Conservation (phyloP, 2,329 filamentous ascomycete species). For the Epichloe gansuensis region DNA sequence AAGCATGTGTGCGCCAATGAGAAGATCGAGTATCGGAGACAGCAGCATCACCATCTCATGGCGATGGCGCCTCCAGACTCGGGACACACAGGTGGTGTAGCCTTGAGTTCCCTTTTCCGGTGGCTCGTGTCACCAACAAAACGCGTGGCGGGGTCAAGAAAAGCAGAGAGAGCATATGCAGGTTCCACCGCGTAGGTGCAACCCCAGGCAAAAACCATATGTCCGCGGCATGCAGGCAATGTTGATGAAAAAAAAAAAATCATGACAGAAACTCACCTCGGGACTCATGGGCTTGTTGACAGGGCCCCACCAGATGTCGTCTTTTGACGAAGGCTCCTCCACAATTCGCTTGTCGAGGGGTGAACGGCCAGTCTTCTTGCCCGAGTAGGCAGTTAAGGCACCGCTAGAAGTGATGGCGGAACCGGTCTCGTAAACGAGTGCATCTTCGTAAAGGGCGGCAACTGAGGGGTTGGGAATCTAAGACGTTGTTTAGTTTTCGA, state of each 20-base stretch:
- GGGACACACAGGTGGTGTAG: background rate
- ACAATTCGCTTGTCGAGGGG: slow-evolving; percentile 97
- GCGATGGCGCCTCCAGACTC: background rate
- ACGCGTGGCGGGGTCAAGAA: background rate
- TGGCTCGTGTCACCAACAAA: background rate
- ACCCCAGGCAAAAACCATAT: background rate
- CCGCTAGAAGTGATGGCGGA: slow-evolving; percentile 94
- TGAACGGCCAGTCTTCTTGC: slow-evolving; percentile 93
- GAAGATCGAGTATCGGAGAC: background rate
- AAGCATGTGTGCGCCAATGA: slow-evolving; percentile 4
- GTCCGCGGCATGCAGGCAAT: background rate
- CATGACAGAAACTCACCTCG: slow-evolving; percentile 50
- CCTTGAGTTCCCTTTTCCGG: background rate
- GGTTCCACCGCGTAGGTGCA: background rate
- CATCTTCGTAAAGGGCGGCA: slow-evolving; percentile 95
- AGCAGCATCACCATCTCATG: background rate
- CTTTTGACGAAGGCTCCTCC: slow-evolving; percentile 76
- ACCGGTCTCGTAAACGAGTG: slow-evolving; percentile 85
- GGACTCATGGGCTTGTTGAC: slow-evolving; percentile 98
- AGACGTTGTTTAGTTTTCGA: background rate
- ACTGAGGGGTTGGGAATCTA: slow-evolving; percentile 85
- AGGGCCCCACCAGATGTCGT: slow-evolving; percentile 96
- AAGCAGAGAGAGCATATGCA: background rate
- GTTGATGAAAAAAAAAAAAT: background rate
- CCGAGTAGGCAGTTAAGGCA: slow-evolving; percentile 93